Percentiles rank a stretch among this genome's conserved stretches.
Conservation (phyloP, 768 basidiomycete species). For the Clavulina sp. region DNA sequence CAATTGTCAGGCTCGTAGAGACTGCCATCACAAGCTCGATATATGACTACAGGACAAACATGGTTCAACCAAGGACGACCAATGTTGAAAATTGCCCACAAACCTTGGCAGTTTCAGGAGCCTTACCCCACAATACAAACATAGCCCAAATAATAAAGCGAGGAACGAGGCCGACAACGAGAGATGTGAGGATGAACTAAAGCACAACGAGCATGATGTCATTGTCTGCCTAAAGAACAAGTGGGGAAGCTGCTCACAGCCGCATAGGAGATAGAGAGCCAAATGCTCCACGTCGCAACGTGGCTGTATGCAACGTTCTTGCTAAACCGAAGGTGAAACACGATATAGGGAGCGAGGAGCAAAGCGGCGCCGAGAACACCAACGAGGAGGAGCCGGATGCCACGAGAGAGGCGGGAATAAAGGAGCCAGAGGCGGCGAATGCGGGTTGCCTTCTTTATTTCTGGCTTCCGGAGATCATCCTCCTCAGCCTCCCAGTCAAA, state of each 20-base stretch:
- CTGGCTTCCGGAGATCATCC: slow-evolving; percentile 15
- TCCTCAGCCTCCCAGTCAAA: slow-evolving; percentile 60
- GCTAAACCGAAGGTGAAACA: slow-evolving; percentile 46
- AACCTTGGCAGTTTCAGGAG: slow-evolving; percentile 38
- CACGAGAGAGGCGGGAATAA: slow-evolving; percentile 48
- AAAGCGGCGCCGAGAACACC: slow-evolving; percentile 42
- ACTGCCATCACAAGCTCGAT: slow-evolving; percentile 47
- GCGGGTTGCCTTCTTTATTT: slow-evolving; percentile 34
- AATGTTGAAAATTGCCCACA: slow-evolving; percentile 23
- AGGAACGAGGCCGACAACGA: slow-evolving; percentile 48
- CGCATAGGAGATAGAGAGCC: slow-evolving; percentile 22
- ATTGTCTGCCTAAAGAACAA: slow-evolving; percentile 25
- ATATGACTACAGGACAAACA: neutral
- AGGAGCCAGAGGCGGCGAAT: slow-evolving; percentile 43
- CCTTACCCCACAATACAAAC: slow-evolving; percentile 30
- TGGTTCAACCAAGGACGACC: neutral
- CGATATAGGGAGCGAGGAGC: slow-evolving; percentile 50
- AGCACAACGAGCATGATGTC: too few relatives aligned
- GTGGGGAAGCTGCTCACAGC: slow-evolving; percentile 49
- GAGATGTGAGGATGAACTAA: slow-evolving; percentile 39
- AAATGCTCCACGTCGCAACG: slow-evolving; percentile 30
- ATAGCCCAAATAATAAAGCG: slow-evolving; percentile 35
- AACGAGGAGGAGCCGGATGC: slow-evolving; percentile 13
- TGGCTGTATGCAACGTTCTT: slow-evolving; percentile 31
- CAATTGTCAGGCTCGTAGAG: slow-evolving; percentile 51